Evolutionary conservation across 257 asterid genomes (phyloP), one percentile per base, ranked within the genome.

Genomic region (Hygrophila difformis): DNA sequence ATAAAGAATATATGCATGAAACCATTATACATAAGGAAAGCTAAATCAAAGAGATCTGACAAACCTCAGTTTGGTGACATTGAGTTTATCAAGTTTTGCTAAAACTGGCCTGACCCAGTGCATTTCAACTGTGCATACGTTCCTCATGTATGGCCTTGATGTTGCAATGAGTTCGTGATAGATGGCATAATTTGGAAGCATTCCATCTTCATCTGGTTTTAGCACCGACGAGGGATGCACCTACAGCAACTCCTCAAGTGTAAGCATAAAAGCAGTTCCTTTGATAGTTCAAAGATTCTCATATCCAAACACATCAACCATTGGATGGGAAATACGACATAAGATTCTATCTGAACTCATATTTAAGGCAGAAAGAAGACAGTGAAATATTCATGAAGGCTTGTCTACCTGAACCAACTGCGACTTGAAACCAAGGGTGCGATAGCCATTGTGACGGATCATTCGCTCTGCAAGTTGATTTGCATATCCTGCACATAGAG

Each of bases 391-490:
- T 26, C 8, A 26, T 26, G 8, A 26, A 26, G 6, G 37, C 12
- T 33, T 10, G 10, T 33, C 18, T 62, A 89, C 98, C 94, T 89
- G 96, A 54, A 82, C 94, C 47, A 89, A 70, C 43, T 85, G 94
- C 35, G 98, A 66, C 72, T 82, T 86, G 72, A 82, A 74, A 74
- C 96, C 94, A 49, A 85, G 64, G 37, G 96, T 74, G 44, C 85
- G 79, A 48, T 64, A 91, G 43, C 98, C 98, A 47, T 91, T 91
- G 51, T 91, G 98, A 29, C 82, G 96, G 39, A 82, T 61, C 96
- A 79, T 86, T 48, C 98, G 63, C 73, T 91, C 95, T 19, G 89
- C 98, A 50, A 86, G 91, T 74, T 91, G 96, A 69, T 78, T 82
- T 54, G 87, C 88, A 22, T 73, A 82, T 36, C 98, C 98, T 23